Percentiles rank a stretch among this genome's conserved stretches.
Evolutionary conservation across 2,329 filamentous ascomycete genomes (phyloP).

Genomic region (Alternaria dauci): DNA sequence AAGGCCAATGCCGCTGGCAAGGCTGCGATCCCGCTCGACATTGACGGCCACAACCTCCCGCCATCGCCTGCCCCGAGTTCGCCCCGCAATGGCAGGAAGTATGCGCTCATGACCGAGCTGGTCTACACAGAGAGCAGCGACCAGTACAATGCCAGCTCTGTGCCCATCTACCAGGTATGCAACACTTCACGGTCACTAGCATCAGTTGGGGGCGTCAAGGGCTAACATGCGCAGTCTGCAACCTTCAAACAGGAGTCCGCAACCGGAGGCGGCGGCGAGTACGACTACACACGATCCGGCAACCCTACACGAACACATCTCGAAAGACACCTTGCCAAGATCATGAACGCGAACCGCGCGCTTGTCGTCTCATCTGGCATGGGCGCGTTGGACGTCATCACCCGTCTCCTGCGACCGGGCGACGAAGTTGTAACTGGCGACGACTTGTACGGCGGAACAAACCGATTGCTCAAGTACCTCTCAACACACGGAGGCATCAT

Average conservation of each 20-base stretch:
- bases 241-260: conserved; percentile 95
- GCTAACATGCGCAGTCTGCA: conserved; percentile 70
- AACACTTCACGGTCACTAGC: not conserved
- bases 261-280: conserved; percentile 80
- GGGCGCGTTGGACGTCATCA: conserved; percentile 97
- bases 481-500: conserved; percentile 88
- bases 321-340: conserved; percentile 96
- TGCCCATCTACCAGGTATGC: conserved; percentile 88
- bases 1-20: conserved; percentile 52
- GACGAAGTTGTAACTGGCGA: conserved; percentile 98
- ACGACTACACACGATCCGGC: conserved; percentile 97
- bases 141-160: conserved; percentile 95
- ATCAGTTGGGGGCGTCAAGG: not conserved
- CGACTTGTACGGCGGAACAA: conserved; percentile 94
- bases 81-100: conserved; percentile 83
- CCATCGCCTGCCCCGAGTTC: conserved; percentile 88
- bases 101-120: conserved; percentile 93
- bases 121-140: conserved; percentile 96
- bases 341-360: conserved; percentile 93
- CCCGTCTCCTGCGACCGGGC: conserved; percentile 84
- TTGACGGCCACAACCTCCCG: conserved; percentile 52
- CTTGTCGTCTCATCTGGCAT: conserved; percentile 96
- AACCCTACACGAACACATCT: conserved; percentile 97
- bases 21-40: conserved; percentile 50
- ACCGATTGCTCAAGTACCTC: conserved; percentile 91